A percentile compares a stretch with the other conserved stretches of the same genome.
phyloP scores from a whole-genome alignment of 371 early-diverging fungal species.

The Mortierella sp. region DNA sequence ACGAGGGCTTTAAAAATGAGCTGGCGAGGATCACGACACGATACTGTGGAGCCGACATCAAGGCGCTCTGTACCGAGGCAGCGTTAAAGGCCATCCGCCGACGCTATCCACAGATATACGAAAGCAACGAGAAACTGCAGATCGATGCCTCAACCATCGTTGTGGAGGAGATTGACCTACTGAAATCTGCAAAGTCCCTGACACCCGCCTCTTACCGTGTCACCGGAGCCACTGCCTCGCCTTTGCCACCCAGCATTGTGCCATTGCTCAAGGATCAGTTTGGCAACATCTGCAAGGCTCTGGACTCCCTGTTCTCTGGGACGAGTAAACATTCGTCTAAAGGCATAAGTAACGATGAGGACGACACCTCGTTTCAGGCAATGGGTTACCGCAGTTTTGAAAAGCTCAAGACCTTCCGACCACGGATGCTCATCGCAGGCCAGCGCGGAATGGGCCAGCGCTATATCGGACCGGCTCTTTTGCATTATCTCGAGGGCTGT shows the following conservation, averaged over 20 bases:
- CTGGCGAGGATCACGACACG: constrained; percentile 59
- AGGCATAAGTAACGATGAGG: constrained; percentile 10
- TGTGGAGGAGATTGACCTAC: constrained; percentile 64
- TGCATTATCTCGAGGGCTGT: constrained; percentile 62
- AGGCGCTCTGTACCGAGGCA: constrained; percentile 83
- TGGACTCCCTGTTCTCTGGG: constrained; percentile 28
- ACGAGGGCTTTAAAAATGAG: constrained; percentile 45
- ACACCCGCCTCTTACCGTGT: constrained; percentile 62
- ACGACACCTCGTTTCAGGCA: constrained; percentile 33
- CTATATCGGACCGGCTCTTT: constrained; percentile 59
- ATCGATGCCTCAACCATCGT: constrained; percentile 58
- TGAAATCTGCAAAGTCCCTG: constrained; percentile 59
- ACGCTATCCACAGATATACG: constrained; percentile 71
- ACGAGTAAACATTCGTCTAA: constrained; percentile 13
- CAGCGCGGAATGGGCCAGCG: constrained; percentile 63
- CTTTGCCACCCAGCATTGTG: constrained; percentile 53
- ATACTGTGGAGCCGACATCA: constrained; percentile 71
- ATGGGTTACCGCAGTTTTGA: constrained; percentile 51
- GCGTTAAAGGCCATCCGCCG: constrained; percentile 77
- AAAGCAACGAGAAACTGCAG: constrained; percentile 59
- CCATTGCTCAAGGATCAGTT: constrained; percentile 53
- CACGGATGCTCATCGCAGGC: constrained; percentile 66
- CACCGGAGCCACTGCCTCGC: constrained; percentile 55
- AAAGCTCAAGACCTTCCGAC: constrained; percentile 57
- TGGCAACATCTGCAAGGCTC: constrained; percentile 6